Base-by-base conservation (phyloP, 129 eudicot species). In the Mikania micrantha region DNA sequence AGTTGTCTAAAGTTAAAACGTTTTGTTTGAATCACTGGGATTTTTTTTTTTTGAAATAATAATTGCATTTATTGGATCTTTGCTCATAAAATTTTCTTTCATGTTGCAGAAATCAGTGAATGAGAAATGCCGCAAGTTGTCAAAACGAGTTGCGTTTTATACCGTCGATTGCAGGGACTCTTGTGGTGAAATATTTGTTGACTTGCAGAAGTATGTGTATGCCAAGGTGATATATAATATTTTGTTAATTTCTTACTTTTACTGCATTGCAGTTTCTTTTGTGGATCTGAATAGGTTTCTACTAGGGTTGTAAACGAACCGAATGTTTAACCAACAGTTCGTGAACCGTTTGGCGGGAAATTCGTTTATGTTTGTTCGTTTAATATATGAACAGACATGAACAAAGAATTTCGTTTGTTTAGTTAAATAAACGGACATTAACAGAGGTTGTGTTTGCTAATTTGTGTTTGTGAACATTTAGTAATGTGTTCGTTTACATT, bases 151-250 rank as follows among this genome's bases (percentile, higher is more conserved):
- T 73, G 93, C 97, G 22, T 94, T 94, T 69, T 94, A 89, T 57
- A 66, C 88, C 13, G 97, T 94, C 27, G 97, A 94, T 64, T 94
- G 97, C 68, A 78, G 97, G 69, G 95, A 83, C 50, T 85, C 97
- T 15, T 90, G 95, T 76, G 99, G 99, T 75, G 99, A 94, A 78
- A 85, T 90, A 69, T 94, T 89, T 85, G 97, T 85, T 64, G 99
- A 94, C 75, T 74, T 90, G 84, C 90, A 87, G 76, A 82, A 78
- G 15, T 86, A 84, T 84, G 70, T 78, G 6, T 94, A 84, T 28
- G 78, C 94, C 44, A 84, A 87, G 99, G 99, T 94, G 47, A 60
- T 32, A 52, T 32, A 65, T 76, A 2, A 61, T 3, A 11, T 17
- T 63, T 25, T 25, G 61, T 67, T 24, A 13, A 9, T 32, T 71